Percentiles rank a stretch among this genome's conserved stretches.
phyloP scores from a whole-genome alignment of 495 filamentous ascomycete species.

The Stereocaulon alpinum region DNA sequence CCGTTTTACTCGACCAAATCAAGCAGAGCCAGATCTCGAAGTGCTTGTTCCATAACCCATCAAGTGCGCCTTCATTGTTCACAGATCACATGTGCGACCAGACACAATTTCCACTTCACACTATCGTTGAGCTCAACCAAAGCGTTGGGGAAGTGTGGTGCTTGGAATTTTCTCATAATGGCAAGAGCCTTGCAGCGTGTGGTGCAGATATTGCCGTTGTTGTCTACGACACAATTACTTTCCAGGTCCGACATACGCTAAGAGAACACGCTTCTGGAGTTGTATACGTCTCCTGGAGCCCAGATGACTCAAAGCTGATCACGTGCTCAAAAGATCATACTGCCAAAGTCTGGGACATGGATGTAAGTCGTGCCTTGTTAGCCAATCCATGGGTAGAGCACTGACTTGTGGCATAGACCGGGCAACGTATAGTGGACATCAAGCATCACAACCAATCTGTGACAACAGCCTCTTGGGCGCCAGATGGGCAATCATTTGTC shows the following conservation, averaged over 20 bases:
- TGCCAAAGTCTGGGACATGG: conserved; percentile 69
- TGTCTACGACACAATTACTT: conserved; percentile 71
- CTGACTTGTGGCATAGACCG: conserved; percentile 44
- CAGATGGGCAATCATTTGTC: conserved; percentile 67
- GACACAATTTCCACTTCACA: conserved; percentile 63
- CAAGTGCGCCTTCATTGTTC: conserved; percentile 73
- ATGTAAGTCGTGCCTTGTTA: conserved; percentile 40
- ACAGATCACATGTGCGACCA: conserved; percentile 77
- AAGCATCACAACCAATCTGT: conserved; percentile 68
- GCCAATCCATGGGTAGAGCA: neutral
- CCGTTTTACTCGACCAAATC: conserved; percentile 67
- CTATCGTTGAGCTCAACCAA: conserved; percentile 54
- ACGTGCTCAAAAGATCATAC: conserved; percentile 66
- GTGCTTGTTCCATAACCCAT: conserved; percentile 83
- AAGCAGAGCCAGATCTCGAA: conserved; percentile 71
- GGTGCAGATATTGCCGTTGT: conserved; percentile 62
- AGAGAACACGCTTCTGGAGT: conserved; percentile 56
- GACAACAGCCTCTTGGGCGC: conserved; percentile 75
- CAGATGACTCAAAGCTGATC: conserved; percentile 75
- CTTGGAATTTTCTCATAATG: conserved; percentile 82
- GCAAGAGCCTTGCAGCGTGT: conserved; percentile 70
- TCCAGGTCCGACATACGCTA: conserved; percentile 53
- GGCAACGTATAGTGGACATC: conserved; percentile 51
- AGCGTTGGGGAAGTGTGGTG: conserved; percentile 86
- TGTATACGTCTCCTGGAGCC: conserved; percentile 78